Evolutionary conservation across 1,284 basidiomycete species (phyloP).

Genomic region (Puccinia brachypodii): DNA sequence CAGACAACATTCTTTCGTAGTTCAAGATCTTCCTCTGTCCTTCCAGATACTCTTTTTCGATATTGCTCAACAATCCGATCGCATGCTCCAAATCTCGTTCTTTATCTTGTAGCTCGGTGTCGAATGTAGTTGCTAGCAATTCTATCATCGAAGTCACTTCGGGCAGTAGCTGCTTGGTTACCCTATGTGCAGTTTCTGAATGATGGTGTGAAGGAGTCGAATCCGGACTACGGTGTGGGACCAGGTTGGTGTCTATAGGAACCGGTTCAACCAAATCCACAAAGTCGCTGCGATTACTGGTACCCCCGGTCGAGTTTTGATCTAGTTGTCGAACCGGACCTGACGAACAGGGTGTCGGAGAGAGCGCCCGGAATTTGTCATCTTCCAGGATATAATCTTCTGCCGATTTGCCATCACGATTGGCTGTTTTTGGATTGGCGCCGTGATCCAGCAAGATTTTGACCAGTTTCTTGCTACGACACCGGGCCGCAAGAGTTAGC

Average conservation of each 20-base stretch:
- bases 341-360: conserved; percentile 63
- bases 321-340: conserved; percentile 24
- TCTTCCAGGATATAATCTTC: conserved; percentile 99
- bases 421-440: conserved; percentile 91
- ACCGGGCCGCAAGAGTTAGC: conserved; percentile 92
- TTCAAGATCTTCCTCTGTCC: conserved; percentile 70
- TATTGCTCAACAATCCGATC: conserved; percentile 78
- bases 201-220: neutral
- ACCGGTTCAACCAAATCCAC: conserved; percentile 12
- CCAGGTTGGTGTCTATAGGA: neutral
- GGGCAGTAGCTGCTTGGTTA: conserved; percentile 60
- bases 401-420: conserved; percentile 92
- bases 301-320: conserved; percentile 37
- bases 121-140: conserved; percentile 85
- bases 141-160: conserved; percentile 86
- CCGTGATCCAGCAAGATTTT: conserved; percentile 95
- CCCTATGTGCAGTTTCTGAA: conserved; percentile 32
- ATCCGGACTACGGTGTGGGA: neutral
- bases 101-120: conserved; percentile 85
- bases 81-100: conserved; percentile 91
- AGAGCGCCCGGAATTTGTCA: conserved; percentile 90
- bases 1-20: conserved; percentile 65
- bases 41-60: conserved; percentile 88
- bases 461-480: conserved; percentile 92
- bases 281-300: conserved; percentile 22